Evolutionary conservation across 192 early-diverging fungal genomes (phyloP), one percentile per base, ranked within the genome.

Genomic region (Entophlyctis helioformis): DNA sequence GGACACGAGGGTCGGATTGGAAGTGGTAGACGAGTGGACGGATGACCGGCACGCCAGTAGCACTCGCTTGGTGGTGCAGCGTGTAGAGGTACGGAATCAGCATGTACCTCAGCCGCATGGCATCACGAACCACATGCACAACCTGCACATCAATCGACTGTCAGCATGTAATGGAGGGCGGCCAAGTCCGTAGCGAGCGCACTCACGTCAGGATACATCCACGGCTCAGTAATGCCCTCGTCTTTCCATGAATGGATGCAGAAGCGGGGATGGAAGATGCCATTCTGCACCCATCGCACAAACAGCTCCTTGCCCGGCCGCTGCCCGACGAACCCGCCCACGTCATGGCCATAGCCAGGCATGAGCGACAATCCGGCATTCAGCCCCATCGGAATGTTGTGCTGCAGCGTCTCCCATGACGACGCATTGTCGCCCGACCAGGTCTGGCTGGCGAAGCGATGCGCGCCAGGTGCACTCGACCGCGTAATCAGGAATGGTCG

Each of bases 201-300:
- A 16, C 39, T 48, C 42, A 57, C 57, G 20, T 69, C 60, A 10
- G 63, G 63, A 44, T 63, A 71, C 66, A 76, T 80, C 77, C 77
- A 78, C 16, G 67, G 74, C 42, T 76, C 73, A 19, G 77, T 80
- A 0, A 79, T 59, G 23, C 63, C 64, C 39, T 80, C 77, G 2
- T 48, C 32, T 45, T 80, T 80, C 66, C 67, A 79, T 11, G 72
- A 76, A 50, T 80, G 77, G 31, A 80, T 70, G 38, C 69, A 79
- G 39, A 78, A 78, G 15, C 77, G 21, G 25, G 77, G 69, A 48
- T 63, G 63, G 3, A 57, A 75, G 12, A 80, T 55, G 6, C 69
- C 77, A 37, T 69, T 64, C 32, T 80, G 77, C 0, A 80, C 64
- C 77, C 77, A 80, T 50, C 77, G 51, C 1, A 79, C 63, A 44